A percentile compares a stretch with the other conserved stretches of the same genome.
phyloP scores from a whole-genome alignment of 208 protist genomes.

The Crithidia mellificae region DNA sequence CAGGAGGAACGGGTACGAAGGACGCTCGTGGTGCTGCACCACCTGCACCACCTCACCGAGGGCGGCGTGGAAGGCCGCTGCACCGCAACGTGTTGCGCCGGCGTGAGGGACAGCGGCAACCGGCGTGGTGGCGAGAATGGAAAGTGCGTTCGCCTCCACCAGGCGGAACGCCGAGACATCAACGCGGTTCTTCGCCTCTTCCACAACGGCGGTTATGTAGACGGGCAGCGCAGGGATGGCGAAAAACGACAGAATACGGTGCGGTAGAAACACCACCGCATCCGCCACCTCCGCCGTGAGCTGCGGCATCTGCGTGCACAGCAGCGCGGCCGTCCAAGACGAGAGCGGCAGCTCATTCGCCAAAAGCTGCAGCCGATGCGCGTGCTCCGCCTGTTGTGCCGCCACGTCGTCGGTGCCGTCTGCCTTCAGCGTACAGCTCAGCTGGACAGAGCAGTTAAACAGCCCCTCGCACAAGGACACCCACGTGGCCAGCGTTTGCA shows the following conservation, averaged over 20 bases:
- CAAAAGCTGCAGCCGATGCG: slow-evolving; percentile 25
- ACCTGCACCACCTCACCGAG: slow-evolving; percentile 27
- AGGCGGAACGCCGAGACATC: slow-evolving; percentile 28
- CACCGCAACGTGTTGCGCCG: not conserved
- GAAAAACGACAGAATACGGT: slow-evolving; percentile 27
- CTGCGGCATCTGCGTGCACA: slow-evolving; percentile 20
- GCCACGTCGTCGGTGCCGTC: not conserved
- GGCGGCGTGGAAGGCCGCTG: not conserved
- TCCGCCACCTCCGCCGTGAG: not conserved
- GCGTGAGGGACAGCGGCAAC: not conserved
- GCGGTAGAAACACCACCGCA: slow-evolving; percentile 19
- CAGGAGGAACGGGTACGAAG: slow-evolving; percentile 18
- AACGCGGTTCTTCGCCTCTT: slow-evolving; percentile 23
- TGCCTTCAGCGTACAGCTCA: not conserved
- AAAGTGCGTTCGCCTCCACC: slow-evolving; percentile 31
- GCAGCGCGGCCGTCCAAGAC: slow-evolving; percentile 17
- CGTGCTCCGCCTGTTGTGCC: not conserved
- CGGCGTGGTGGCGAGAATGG: not conserved
- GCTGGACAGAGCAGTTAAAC: slow-evolving; percentile 7
- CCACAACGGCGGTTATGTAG: slow-evolving; percentile 12
- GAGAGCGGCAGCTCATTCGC: slow-evolving; percentile 25
- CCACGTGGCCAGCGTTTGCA: slow-evolving; percentile 14
- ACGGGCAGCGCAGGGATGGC: not conserved
- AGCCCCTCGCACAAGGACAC: slow-evolving; percentile 17
- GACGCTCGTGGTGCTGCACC: slow-evolving; percentile 28